phyloP scores from a whole-genome alignment of 2,329 filamentous ascomycete species.

The Paraphaeosphaeria sporulosa region DNA sequence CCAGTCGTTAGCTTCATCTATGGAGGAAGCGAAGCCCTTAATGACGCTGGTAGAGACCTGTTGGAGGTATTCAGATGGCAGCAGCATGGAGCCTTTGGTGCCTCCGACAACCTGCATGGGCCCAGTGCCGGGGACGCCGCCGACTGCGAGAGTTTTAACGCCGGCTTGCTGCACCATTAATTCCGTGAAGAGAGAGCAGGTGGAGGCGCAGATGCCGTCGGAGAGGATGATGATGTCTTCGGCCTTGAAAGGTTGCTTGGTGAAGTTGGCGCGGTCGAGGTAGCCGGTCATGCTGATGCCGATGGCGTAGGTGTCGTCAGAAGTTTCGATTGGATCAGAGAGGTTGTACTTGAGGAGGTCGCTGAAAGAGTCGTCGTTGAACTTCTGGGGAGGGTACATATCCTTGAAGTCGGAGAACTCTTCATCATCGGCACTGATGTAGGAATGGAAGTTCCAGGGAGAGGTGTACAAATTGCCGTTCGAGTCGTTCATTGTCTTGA shows the following conservation, averaged over 20 bases:
- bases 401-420: constrained; percentile 46
- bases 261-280: constrained; percentile 33
- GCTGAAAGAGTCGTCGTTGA: constrained; percentile 49
- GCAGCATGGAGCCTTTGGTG: constrained; percentile 53
- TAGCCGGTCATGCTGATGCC: constrained; percentile 44
- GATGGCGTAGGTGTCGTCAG: constrained; percentile 35
- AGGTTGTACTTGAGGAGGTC: constrained; percentile 50
- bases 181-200: constrained; percentile 57
- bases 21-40: constrained; percentile 24
- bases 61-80: constrained; percentile 34
- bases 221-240: constrained; percentile 51
- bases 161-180: constrained; percentile 55
- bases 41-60: constrained; percentile 29
- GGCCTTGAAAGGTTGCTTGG: constrained; percentile 45
- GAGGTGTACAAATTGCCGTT: constrained; percentile 38
- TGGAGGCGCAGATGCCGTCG: constrained; percentile 55
- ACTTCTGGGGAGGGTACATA: constrained; percentile 45
- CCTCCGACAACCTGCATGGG: constrained; percentile 55
- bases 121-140: constrained; percentile 50
- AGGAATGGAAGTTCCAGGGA: constrained; percentile 47
- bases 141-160: constrained; percentile 53
- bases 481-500: constrained; percentile 18
- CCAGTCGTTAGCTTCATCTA: constrained; percentile 29
- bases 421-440: constrained; percentile 32
- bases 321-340: constrained; percentile 43